Conservation (phyloP, 2,329 filamentous ascomycete species). For the Elsinoe ampelina region DNA sequence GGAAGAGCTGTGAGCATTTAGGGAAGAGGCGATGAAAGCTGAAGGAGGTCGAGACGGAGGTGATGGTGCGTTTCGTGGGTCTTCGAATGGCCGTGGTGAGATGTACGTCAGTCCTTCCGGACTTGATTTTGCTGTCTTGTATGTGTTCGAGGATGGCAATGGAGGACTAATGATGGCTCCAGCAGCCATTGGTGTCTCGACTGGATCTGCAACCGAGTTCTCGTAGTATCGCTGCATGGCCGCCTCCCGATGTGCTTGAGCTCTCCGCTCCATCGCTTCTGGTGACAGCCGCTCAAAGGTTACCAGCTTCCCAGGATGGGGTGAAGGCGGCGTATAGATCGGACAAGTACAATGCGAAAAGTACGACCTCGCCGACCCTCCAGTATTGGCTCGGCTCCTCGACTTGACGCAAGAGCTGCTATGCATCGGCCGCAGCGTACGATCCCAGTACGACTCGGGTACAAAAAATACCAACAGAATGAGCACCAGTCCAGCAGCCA, state of each 20-base stretch:
- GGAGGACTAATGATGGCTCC: conserved; percentile 2
- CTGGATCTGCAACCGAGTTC: background rate
- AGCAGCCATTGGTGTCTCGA: background rate
- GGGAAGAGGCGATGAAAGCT: background rate
- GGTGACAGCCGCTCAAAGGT: background rate
- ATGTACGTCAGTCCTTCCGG: background rate
- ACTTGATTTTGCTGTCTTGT: background rate
- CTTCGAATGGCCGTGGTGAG: background rate
- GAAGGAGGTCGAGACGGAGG: background rate
- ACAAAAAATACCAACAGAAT: conserved; percentile 5
- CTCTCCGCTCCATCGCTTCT: background rate
- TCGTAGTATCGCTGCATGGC: conserved; percentile 5
- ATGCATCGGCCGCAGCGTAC: background rate
- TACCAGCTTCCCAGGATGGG: conserved; percentile 3
- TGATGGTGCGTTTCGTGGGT: background rate
- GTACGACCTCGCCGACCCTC: background rate
- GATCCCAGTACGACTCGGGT: conserved; percentile 12
- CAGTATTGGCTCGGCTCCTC: background rate
- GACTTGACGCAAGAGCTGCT: conserved; percentile 1
- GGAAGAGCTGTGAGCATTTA: conserved; percentile 7
- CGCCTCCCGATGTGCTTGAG: conserved; percentile 2
- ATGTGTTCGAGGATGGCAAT: background rate
- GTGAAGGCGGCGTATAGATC: background rate
- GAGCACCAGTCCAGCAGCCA: background rate
- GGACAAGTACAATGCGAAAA: conserved; percentile 7